A percentile compares a stretch with the other conserved stretches of the same genome.
Conservation (phyloP, 225 moss, liverwort and hornwort genomes). For the Thuidium tamariscinum region DNA sequence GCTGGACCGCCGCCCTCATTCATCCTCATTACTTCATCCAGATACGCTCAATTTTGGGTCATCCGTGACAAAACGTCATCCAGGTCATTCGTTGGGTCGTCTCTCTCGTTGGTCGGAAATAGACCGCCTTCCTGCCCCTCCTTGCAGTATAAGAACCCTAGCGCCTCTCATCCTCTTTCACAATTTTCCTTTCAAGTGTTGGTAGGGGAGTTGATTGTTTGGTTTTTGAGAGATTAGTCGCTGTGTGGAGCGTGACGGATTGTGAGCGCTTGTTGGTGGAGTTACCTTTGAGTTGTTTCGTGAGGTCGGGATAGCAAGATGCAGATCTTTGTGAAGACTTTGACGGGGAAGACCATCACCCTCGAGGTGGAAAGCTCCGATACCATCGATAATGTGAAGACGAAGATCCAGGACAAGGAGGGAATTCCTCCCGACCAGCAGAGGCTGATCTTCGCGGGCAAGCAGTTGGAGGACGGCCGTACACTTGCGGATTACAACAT, state of each 20-base stretch:
- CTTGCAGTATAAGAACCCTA: background rate
- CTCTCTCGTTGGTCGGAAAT: background rate
- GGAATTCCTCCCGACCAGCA: background rate
- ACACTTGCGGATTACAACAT: background rate
- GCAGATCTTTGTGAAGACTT: slow-evolving; percentile 25
- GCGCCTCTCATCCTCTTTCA: rapidly evolving
- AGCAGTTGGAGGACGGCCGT: background rate
- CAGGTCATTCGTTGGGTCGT: background rate
- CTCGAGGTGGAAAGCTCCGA: background rate
- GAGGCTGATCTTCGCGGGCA: background rate
- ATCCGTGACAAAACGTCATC: background rate
- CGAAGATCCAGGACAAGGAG: background rate
- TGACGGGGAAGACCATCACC: slow-evolving; percentile 6
- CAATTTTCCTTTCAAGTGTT: background rate
- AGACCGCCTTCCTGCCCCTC: background rate
- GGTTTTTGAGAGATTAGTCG: too few relatives aligned
- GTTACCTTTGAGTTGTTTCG: background rate
- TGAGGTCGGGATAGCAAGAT: background rate
- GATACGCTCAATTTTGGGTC: rapidly evolving
- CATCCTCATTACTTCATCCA: background rate
- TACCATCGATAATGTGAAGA: background rate
- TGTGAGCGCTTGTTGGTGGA: rapidly evolving
- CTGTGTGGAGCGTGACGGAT: background rate
- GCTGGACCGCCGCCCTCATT: background rate
- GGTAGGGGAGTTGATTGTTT: background rate